These are phyloP conservation scores for Taxillus chinensis DNA, from an alignment of 164 flowering plant species.

Conservation along the genomic window DNA sequence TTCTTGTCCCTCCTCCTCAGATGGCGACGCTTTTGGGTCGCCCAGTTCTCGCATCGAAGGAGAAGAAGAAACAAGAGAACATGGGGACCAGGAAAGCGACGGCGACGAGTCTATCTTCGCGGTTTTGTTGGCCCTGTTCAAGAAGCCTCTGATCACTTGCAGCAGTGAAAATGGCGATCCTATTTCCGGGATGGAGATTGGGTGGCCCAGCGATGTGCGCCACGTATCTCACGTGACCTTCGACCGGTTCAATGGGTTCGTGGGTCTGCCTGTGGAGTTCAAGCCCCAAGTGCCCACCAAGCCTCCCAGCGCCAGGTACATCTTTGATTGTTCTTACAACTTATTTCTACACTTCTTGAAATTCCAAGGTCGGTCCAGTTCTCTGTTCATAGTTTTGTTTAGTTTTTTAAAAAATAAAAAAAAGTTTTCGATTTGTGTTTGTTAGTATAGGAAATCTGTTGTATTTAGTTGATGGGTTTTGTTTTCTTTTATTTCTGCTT, in stretches of 20 bases:
- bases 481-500: neutral
- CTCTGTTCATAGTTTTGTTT: neutral
- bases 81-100: slow-evolving; percentile 11
- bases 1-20: slow-evolving; percentile 10
- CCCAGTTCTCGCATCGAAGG: slow-evolving; percentile 12
- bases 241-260: slow-evolving; percentile 86
- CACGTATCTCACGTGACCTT: slow-evolving; percentile 96
- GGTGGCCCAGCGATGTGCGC: slow-evolving; percentile 78
- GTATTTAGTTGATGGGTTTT: slow-evolving; percentile 7
- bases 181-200: slow-evolving; percentile 69
- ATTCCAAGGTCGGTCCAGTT: slow-evolving; percentile 2
- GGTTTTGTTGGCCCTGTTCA: slow-evolving; percentile 47
- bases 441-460: slow-evolving; percentile 1
- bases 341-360: neutral
- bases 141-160: slow-evolving; percentile 66
- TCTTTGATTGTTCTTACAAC: slow-evolving; percentile 3
- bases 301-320: slow-evolving; percentile 91
- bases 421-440: neutral
- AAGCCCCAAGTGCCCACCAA: slow-evolving; percentile 81
- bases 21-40: slow-evolving; percentile 2
- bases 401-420: no score
- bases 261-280: slow-evolving; percentile 89
- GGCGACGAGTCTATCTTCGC: slow-evolving; percentile 61
- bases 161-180: slow-evolving; percentile 32
- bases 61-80: slow-evolving; percentile 5